These are phyloP conservation scores for Haberlea rhodopensis DNA, from an alignment of 257 asterid species.

Conservation along the genomic window DNA sequence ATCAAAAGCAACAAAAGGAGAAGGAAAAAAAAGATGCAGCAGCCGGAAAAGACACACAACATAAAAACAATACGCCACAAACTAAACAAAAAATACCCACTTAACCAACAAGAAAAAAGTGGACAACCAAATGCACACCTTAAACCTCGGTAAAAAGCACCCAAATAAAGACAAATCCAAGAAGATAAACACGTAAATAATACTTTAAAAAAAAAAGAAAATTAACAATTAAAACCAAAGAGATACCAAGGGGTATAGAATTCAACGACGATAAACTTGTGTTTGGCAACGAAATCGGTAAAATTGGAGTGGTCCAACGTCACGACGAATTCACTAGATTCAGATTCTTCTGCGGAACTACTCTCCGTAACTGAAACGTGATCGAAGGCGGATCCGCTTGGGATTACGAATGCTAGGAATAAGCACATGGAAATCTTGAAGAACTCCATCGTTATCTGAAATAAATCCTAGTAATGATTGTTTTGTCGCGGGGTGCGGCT, in stretches of 20 bases:
- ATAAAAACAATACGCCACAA: background rate
- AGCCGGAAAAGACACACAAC: background rate
- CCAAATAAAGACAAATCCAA: background rate
- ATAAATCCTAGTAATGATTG: too few species aligned
- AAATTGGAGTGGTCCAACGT: conserved; percentile 72
- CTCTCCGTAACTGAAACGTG: conserved; percentile 22
- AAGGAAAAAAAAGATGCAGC: background rate
- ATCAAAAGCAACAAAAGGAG: background rate
- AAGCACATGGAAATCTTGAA: conserved; percentile 27
- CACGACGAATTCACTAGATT: conserved; percentile 64
- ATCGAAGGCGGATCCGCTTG: conserved; percentile 26
- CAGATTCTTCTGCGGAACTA: conserved; percentile 36
- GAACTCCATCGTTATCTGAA: conserved; percentile 36
- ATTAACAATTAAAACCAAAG: background rate
- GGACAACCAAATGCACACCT: too few species aligned
- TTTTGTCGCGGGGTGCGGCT: background rate
- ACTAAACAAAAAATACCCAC: background rate
- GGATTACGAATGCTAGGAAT: conserved; percentile 25
- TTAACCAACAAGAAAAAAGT: too few species aligned
- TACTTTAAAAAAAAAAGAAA: too few species aligned
- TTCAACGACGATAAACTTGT: conserved; percentile 78
- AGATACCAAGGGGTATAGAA: conserved; percentile 88
- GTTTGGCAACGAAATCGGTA: conserved; percentile 66
- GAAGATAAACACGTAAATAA: background rate
- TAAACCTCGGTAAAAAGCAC: background rate